These are phyloP conservation scores for Colletotrichum tropicicola DNA, from an alignment of 2,329 filamentous ascomycete species.

Conservation along the genomic window DNA sequence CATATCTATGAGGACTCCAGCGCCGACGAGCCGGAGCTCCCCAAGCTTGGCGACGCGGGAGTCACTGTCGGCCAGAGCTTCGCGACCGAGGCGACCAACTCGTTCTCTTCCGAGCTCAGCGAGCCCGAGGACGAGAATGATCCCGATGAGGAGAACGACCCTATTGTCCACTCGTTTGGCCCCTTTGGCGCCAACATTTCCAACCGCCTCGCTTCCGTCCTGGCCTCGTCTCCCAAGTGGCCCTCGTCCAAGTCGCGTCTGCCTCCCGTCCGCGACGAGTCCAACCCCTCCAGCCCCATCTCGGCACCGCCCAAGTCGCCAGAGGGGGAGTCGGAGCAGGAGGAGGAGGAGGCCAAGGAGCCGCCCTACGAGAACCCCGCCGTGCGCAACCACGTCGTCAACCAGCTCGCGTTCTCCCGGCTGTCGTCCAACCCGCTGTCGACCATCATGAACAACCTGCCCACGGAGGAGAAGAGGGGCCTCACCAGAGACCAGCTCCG, in stretches of 20 bases:
- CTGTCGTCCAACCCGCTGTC: slow-evolving; percentile 92
- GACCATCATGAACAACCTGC: slow-evolving; percentile 87
- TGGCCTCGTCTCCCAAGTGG: slow-evolving; percentile 70
- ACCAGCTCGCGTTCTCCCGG: slow-evolving; percentile 94
- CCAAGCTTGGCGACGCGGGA: slow-evolving; percentile 35
- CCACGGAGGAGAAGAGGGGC: slow-evolving; percentile 67
- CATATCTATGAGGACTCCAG: slow-evolving; percentile 35
- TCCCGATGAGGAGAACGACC: slow-evolving; percentile 93
- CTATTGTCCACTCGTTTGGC: slow-evolving; percentile 90
- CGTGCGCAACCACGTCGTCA: slow-evolving; percentile 87
- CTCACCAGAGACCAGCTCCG: slow-evolving; percentile 73
- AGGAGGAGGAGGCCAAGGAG: slow-evolving; percentile 20
- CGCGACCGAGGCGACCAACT: slow-evolving; percentile 58
- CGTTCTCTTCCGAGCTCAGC: slow-evolving; percentile 67
- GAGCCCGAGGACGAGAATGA: slow-evolving; percentile 59
- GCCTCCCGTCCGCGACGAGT: slow-evolving; percentile 11
- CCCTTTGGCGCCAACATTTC: slow-evolving; percentile 88
- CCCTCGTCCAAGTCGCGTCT: slow-evolving; percentile 33
- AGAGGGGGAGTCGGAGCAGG: slow-evolving; percentile 6
- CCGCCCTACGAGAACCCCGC: slow-evolving; percentile 40
- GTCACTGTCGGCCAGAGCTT: slow-evolving; percentile 52
- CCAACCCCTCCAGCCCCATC: slow-evolving; percentile 22
- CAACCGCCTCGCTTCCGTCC: slow-evolving; percentile 82
- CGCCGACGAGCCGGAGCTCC: slow-evolving; percentile 46
- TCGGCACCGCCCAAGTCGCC: slow-evolving; percentile 20